phyloP scores from a whole-genome alignment of 305 asterid species.

The Nicotiana rustica region DNA sequence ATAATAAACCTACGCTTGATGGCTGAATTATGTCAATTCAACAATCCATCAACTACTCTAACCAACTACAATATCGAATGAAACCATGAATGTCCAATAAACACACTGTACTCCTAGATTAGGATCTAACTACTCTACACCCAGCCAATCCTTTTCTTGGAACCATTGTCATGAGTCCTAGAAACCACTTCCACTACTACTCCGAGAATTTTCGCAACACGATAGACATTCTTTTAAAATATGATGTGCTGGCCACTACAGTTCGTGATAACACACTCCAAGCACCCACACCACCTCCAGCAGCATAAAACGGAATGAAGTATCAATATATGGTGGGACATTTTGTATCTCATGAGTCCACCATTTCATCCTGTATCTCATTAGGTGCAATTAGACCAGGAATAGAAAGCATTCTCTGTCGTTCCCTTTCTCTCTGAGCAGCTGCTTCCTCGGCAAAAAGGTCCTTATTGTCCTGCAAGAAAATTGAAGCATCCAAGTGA shows the following conservation, averaged over 20 bases:
- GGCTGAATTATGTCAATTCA: conserved; percentile 34
- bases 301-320: conserved; percentile 44
- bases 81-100: conserved; percentile 44
- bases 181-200: conserved; percentile 37
- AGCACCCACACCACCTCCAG: conserved; percentile 42
- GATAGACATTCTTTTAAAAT: conserved; percentile 40
- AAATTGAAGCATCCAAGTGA: neutral
- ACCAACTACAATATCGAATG: conserved; percentile 46
- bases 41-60: conserved; percentile 36
- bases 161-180: conserved; percentile 44
- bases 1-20: conserved; percentile 36
- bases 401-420: conserved; percentile 83
- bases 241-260: conserved; percentile 37
- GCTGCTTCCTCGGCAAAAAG: conserved; percentile 97
- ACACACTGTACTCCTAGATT: conserved; percentile 50
- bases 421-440: conserved; percentile 85
- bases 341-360: conserved; percentile 58
- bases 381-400: conserved; percentile 93
- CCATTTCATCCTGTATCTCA: conserved; percentile 93
- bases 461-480: conserved; percentile 93
- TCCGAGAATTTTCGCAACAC: conserved; percentile 35
- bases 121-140: conserved; percentile 63
- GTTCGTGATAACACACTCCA: conserved; percentile 35
- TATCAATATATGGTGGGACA: conserved; percentile 41
- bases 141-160: conserved; percentile 46